Evolutionary conservation across 495 filamentous ascomycete genomes (phyloP), one percentile per base, ranked within the genome.

Genomic region (Parmelia sp.): DNA sequence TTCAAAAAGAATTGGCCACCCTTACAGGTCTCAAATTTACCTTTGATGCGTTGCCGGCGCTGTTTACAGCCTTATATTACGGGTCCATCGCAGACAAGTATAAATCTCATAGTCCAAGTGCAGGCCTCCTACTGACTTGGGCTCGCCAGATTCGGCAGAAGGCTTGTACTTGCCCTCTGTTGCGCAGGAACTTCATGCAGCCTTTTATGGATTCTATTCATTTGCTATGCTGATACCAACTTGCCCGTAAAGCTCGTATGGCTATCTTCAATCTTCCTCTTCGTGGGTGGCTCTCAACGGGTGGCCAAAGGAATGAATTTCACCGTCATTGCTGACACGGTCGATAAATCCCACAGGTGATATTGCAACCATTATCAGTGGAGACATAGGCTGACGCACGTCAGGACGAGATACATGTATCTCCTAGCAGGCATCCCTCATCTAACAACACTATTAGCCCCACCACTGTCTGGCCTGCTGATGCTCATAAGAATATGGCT

Each of bases 261-360:
- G 69, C 60, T 60, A 3, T 71, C 69, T 44, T 65, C 69, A 27
- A 19, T 64, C 29, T 71, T 71, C 53, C 64, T 69, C 1, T 69
- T 63, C 44, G 44, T 71, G 39, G 69, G 69, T 23, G 69, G 69
- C 42, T 69, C 68, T n/a, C 64, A 67, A 23, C 60, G 64, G 29
- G 62, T 69, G 7, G 62, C 65, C 8, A 70, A 70, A 19, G 60
- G 68, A 29, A 69, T 69, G 64, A 62, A 65, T 17, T 71, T 69
- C 27, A 65, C 65, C 21, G 65, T 70, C 58, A 59, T 71, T 17
- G 61, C 68, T 33, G 68, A 69, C 53, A 60, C 61, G 19, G 61
- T 67, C 36, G 68, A 67, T 33, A 60, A 63, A 29, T 67, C 68
- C 15, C 47, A 69, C 39, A 57, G 68, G 67, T 69, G 47, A 59